These are phyloP conservation scores for Paxillus rubicundulus DNA, from an alignment of 768 basidiomycete species.

Conservation along the genomic window DNA sequence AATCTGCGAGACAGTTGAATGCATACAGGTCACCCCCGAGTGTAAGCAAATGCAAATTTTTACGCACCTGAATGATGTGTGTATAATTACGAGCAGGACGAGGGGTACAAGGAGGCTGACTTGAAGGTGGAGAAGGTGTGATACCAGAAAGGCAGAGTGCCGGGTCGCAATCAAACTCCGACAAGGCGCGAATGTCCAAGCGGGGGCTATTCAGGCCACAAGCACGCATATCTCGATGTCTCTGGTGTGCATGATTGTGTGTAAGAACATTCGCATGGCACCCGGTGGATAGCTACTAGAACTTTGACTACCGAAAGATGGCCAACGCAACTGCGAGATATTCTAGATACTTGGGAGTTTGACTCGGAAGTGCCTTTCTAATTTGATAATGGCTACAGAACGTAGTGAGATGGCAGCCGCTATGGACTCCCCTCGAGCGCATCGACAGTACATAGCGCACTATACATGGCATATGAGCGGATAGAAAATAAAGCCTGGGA, in stretches of 20 bases:
- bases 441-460: too few relatives aligned
- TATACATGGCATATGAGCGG: background rate
- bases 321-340: background rate
- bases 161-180: constrained; percentile 35
- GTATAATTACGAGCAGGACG: constrained; percentile 20
- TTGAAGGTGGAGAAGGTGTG: constrained; percentile 36
- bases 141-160: constrained; percentile 29
- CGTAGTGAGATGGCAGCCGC: too few relatives aligned
- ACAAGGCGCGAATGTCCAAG: constrained; percentile 33
- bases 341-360: background rate
- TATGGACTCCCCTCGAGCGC: too few relatives aligned
- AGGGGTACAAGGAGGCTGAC: constrained; percentile 32
- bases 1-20: constrained; percentile 19
- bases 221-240: background rate
- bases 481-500: too few relatives aligned
- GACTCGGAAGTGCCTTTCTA: constrained; percentile 4
- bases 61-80: constrained; percentile 19
- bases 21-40: background rate
- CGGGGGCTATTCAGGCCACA: constrained; percentile 6
- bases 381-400: background rate
- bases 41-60: constrained; percentile 10
- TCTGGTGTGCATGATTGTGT: background rate
- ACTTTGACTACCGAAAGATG: background rate
- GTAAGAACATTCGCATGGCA: background rate
- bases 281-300: too few relatives aligned